phyloP scores from a whole-genome alignment of 768 basidiomycete species.

The Daedaleopsis sinensis region DNA sequence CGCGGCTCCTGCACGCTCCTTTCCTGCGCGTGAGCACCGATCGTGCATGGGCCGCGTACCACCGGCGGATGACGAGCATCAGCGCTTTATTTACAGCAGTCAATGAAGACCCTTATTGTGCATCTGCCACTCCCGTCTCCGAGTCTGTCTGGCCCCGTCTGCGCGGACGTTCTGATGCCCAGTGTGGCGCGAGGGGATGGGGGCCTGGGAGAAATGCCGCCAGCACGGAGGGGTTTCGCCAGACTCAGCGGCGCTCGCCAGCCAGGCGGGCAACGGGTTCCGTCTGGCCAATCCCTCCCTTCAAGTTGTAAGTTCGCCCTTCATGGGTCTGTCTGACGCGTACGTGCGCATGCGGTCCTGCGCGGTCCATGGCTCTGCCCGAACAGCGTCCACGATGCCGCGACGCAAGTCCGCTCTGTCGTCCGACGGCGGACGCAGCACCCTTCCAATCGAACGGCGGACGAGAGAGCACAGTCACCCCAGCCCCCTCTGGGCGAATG shows the following conservation, averaged over 20 bases:
- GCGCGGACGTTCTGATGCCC: constrained; percentile 11
- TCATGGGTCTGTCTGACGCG: no score
- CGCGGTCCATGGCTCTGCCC: constrained; percentile 14
- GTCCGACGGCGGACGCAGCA: neutral
- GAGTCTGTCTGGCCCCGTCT: constrained; percentile 1
- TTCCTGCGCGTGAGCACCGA: neutral
- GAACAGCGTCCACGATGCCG: constrained; percentile 11
- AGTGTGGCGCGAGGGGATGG: no score
- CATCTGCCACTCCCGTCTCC: neutral
- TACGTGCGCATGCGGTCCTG: no score
- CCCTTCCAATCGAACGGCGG: constrained; percentile 9
- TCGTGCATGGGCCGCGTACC: no score
- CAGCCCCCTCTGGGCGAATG: neutral
- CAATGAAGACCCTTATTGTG: neutral
- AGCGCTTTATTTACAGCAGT: neutral
- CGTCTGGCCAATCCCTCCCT: no score
- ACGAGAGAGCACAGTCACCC: constrained; percentile 1
- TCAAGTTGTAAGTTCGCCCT: no score
- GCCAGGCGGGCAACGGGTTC: neutral
- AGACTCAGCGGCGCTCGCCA: neutral
- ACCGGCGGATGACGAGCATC: no score
- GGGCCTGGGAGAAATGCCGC: neutral
- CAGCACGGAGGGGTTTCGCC: constrained; percentile 6
- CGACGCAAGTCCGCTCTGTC: constrained; percentile 15
- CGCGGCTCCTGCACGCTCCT: neutral